Conservation (phyloP, 2,329 filamentous ascomycete species). For the Pseudocercospora eumusae region DNA sequence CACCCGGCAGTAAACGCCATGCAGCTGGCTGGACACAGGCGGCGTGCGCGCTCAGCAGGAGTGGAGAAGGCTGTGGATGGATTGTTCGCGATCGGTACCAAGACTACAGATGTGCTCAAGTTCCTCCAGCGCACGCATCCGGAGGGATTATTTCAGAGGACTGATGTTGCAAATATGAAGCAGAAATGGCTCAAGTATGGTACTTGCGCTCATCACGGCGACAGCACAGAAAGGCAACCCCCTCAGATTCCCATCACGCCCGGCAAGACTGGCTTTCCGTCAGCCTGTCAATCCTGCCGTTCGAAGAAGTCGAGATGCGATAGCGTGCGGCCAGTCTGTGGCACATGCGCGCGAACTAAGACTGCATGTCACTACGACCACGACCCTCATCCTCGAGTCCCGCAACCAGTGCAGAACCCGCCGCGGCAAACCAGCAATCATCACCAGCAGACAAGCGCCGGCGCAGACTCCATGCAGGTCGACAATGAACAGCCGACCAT, state of each 20-base stretch:
- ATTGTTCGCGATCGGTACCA: slow-evolving; percentile 38
- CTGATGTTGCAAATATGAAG: slow-evolving; percentile 42
- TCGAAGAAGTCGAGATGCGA: slow-evolving; percentile 36
- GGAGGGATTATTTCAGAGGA: slow-evolving; percentile 39
- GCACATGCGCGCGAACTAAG: slow-evolving; percentile 26
- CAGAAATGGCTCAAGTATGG: slow-evolving; percentile 40
- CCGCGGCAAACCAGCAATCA: slow-evolving; percentile 19
- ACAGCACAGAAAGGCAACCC: slow-evolving; percentile 15
- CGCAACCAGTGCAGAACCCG: slow-evolving; percentile 16
- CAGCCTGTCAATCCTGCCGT: slow-evolving; percentile 35
- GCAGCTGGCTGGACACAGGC: slow-evolving; percentile 36
- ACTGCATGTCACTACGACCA: slow-evolving; percentile 33
- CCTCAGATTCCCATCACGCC: slow-evolving; percentile 6
- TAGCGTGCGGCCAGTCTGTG: slow-evolving; percentile 32
- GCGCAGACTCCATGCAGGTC: slow-evolving; percentile 21
- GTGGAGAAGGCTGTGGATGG: slow-evolving; percentile 39
- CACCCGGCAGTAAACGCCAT: slow-evolving; percentile 37
- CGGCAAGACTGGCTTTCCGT: slow-evolving; percentile 24
- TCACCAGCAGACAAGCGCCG: slow-evolving; percentile 14
- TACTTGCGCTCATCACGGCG: slow-evolving; percentile 32
- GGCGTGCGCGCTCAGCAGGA: slow-evolving; percentile 35
- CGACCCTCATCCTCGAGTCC: slow-evolving; percentile 19
- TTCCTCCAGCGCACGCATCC: slow-evolving; percentile 39
- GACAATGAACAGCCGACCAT: slow-evolving; percentile 17
- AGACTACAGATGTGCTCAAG: slow-evolving; percentile 36